Evolutionary conservation across 2,329 filamentous ascomycete species (phyloP), one percentile per base, ranked within the genome.

Genomic region (Fusarium sp.): DNA sequence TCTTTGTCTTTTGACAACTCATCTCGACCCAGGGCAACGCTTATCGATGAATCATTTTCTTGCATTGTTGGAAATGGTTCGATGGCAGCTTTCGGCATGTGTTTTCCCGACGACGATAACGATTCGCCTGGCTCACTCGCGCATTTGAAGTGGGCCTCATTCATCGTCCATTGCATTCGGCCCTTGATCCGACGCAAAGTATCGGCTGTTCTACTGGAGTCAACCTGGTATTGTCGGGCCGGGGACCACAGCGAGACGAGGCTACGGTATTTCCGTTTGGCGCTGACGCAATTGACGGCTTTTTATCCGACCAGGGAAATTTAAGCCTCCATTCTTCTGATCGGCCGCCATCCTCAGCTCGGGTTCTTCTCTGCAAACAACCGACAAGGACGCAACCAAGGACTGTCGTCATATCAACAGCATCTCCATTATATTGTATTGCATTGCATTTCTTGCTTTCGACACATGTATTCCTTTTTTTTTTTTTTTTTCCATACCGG

Each of bases 51-150:
- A 70, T 39, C 50, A 18, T 63, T 60, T 53, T 24, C 12, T 57
- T 57, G 50, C 64, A 59, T 65, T n/a, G 35, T 69, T 56, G 59
- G 63, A 28, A 69, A 62, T 75, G 75, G 74, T 74, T 74, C 72
- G 67, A 75, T 69, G 35, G n/a, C 39, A 53, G 68, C 64, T 75
- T 63, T 65, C 70, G 70, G 60, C 60, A 72, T 64, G 57, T 51
- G 53, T 44, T 53, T 55, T 30, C 65, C 66, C 57, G 66, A 70
- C 64, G 50, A 42, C 57, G 30, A 58, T 50, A 58, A 58, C n/a
- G 24, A 28, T 36, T 26, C 30, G 14, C 26, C 45, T 20, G 45
- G 22, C 41, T 50, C 24, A 50, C 35, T 50, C 55, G 35, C 24
- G 44, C 42, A 70, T 47, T 38, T 54, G 41, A 47, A 69, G 72